Conservation (phyloP, 306 rosid genomes). For the Acacia crassicarpa region DNA sequence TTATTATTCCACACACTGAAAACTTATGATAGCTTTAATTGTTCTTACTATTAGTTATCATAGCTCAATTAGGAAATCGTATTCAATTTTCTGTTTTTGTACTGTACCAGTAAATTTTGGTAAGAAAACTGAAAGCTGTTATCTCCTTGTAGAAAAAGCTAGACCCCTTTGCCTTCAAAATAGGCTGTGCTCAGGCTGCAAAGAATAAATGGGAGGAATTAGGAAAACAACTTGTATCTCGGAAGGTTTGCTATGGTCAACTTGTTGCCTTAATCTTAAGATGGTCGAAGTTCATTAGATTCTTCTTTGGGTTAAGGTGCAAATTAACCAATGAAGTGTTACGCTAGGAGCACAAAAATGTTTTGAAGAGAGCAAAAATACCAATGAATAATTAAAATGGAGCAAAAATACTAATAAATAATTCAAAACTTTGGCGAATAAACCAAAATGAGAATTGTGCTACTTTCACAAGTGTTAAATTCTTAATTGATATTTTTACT, state of each 20-base stretch:
- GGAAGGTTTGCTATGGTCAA: slow-evolving; percentile 53
- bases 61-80: background rate
- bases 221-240: slow-evolving; percentile 68
- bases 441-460: too few relatives aligned
- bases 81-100: background rate
- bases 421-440: too few relatives aligned
- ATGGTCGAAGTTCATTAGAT: background rate
- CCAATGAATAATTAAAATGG: too few relatives aligned
- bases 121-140: background rate
- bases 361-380: too few relatives aligned
- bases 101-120: background rate
- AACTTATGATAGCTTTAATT: background rate
- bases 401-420: too few relatives aligned
- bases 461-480: too few relatives aligned
- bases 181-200: slow-evolving; percentile 80
- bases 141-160: slow-evolving; percentile 67
- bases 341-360: too few relatives aligned
- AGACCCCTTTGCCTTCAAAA: slow-evolving; percentile 58
- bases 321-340: too few relatives aligned
- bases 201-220: slow-evolving; percentile 87
- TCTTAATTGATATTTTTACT: too few relatives aligned
- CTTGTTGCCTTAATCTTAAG: background rate
- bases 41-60: background rate
- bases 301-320: background rate
- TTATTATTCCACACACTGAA: slow-evolving; percentile 14